Conservation (phyloP, 768 basidiomycete genomes). For the Phanerochaete sordida region DNA sequence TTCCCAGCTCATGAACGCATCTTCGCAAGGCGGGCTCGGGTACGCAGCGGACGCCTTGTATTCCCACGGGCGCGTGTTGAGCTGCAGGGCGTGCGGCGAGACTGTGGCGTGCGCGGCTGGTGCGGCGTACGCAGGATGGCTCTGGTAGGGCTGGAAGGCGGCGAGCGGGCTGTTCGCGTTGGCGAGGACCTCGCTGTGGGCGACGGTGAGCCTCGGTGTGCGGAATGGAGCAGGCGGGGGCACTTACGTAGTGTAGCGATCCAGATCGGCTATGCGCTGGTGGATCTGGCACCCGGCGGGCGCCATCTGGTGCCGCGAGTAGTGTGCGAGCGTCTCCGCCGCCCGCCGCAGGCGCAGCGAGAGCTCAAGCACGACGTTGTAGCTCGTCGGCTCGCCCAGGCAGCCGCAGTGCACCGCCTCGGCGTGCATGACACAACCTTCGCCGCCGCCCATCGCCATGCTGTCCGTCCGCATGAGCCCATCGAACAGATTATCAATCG, state of each 20-base stretch:
- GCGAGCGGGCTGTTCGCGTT: constrained; percentile 6
- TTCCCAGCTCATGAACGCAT: constrained; percentile 63
- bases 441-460: not conserved
- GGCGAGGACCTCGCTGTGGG: constrained; percentile 14
- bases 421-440: constrained; percentile 3
- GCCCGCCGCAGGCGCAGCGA: constrained; percentile 60
- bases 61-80: constrained; percentile 14
- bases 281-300: constrained; percentile 31
- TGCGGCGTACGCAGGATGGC: not conserved
- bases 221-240: not conserved
- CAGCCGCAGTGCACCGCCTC: constrained; percentile 47
- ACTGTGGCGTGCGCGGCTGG: constrained; percentile 2
- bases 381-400: constrained; percentile 48
- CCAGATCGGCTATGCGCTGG: constrained; percentile 48
- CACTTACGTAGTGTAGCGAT: constrained; percentile 50
- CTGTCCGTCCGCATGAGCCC: constrained; percentile 17
- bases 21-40: constrained; percentile 40
- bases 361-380: constrained; percentile 61
- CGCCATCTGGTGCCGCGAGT: constrained; percentile 34
- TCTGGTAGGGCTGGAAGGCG: not conserved
- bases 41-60: constrained; percentile 25
- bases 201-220: not conserved
- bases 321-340: constrained; percentile 48
- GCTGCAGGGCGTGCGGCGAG: constrained; percentile 17
- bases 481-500: constrained; percentile 23